phyloP scores from a whole-genome alignment of 371 early-diverging fungal genomes.

The Mortierella sp. region DNA sequence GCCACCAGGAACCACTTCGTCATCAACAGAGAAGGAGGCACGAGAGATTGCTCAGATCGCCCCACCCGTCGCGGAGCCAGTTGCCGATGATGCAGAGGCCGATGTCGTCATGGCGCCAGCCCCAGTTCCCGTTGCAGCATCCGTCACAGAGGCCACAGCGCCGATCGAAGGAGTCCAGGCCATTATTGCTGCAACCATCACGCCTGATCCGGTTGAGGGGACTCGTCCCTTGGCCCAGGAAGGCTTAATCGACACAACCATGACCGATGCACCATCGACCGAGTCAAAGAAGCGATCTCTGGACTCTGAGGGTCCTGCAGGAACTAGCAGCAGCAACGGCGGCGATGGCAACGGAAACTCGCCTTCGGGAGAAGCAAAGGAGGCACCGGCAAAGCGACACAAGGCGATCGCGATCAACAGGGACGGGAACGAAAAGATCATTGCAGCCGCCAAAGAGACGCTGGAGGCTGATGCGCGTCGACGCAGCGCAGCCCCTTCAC shows the following conservation, averaged over 20 bases:
- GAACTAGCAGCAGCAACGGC: neutral
- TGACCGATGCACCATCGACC: neutral
- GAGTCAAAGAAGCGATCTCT: conserved; percentile 38
- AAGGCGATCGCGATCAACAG: conserved; percentile 18
- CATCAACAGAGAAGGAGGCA: conserved; percentile 19
- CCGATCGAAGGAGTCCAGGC: neutral
- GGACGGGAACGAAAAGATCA: conserved; percentile 19
- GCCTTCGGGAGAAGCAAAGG: neutral
- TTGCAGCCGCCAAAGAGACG: conserved; percentile 28
- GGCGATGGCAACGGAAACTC: conserved; percentile 7
- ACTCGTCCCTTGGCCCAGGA: conserved; percentile 33
- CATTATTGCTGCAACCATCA: neutral
- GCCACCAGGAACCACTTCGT: neutral
- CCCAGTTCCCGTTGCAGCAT: conserved; percentile 18
- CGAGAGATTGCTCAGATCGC: conserved; percentile 29
- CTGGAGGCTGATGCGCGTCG: conserved; percentile 35
- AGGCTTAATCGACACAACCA: conserved; percentile 36
- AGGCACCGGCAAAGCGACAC: conserved; percentile 18
- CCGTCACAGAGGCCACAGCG: neutral
- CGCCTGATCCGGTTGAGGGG: conserved; percentile 24
- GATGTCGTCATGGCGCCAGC: conserved; percentile 21
- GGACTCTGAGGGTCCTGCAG: conserved; percentile 11
- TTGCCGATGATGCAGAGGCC: conserved; percentile 12
- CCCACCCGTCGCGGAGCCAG: conserved; percentile 30
- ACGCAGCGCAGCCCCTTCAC: conserved; percentile 44